These are phyloP conservation scores for Saxophila tyrrhenica DNA, from an alignment of 495 filamentous ascomycete genomes.

Conservation along the genomic window DNA sequence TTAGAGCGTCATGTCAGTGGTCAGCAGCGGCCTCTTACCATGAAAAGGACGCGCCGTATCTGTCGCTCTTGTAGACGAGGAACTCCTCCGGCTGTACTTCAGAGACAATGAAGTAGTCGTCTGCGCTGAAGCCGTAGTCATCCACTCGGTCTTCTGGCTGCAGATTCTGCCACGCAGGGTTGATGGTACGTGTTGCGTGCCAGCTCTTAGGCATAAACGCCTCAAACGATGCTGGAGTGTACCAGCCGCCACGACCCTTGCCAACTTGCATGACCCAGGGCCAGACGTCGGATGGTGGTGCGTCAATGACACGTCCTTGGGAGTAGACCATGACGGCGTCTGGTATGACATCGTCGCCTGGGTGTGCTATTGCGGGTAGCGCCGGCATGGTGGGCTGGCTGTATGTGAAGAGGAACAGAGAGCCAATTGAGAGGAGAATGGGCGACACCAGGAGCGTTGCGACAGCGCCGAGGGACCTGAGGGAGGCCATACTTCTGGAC, in stretches of 20 bases:
- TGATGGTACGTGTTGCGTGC: conserved; percentile 4
- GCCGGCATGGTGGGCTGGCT: not conserved
- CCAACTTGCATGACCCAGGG: conserved; percentile 5
- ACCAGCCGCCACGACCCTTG: conserved; percentile 13
- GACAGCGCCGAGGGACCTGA: not conserved
- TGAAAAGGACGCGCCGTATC: conserved; percentile 7
- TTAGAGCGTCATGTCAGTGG: not conserved
- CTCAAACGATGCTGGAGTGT: conserved; percentile 1
- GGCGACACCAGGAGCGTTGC: not conserved
- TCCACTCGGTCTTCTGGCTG: conserved; percentile 1
- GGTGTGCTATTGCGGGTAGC: not conserved
- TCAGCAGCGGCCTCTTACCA: not conserved
- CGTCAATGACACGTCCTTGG: not conserved
- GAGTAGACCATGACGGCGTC: conserved; percentile 8
- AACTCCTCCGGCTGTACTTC: not conserved
- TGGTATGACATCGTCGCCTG: conserved; percentile 1
- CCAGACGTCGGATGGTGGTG: not conserved
- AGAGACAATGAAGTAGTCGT: conserved; percentile 8
- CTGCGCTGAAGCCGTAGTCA: conserved; percentile 6
- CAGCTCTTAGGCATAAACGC: conserved; percentile 1
- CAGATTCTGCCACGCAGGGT: not conserved
- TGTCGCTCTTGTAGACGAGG: conserved; percentile 5
- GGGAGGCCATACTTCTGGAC: not conserved
- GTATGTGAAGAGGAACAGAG: not conserved
- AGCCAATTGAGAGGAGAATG: not conserved